Conservation (phyloP, 345 rosid genomes). For the Camelina hispida region DNA sequence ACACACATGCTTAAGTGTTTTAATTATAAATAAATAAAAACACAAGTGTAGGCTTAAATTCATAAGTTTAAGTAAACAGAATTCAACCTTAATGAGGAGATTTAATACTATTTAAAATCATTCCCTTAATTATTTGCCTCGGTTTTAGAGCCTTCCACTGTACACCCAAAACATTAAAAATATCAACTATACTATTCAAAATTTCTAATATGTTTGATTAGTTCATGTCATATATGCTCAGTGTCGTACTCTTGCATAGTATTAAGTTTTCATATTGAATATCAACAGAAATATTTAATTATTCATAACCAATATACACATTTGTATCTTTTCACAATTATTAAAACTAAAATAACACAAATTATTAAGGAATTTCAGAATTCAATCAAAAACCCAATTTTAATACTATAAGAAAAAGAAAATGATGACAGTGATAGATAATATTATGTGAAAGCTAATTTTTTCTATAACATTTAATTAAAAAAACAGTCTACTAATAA, state of each 20-base stretch:
- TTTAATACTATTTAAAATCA: conserved; percentile 31
- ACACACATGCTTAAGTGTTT: conserved; percentile 40
- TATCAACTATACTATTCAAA: conserved; percentile 13
- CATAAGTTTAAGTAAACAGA: background rate
- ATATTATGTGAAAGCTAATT: background rate
- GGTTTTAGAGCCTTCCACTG: conserved; percentile 14
- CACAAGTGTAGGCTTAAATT: conserved; percentile 14
- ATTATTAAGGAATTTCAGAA: background rate
- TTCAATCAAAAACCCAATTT: conserved; percentile 2
- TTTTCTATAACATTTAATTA: background rate
- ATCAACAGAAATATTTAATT: background rate
- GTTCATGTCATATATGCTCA: conserved; percentile 11
- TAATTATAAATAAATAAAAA: background rate
- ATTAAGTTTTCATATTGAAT: background rate
- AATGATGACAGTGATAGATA: conserved; percentile 20
- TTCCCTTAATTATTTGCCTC: conserved; percentile 39
- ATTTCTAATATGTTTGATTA: conserved; percentile 28
- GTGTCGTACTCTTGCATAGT: background rate
- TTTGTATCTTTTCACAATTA: background rate
- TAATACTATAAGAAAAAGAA: background rate
- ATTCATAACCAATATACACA: background rate
- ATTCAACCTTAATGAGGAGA: conserved; percentile 5
- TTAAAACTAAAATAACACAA: background rate
- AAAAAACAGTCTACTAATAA: background rate
- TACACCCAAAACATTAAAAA: conserved; percentile 5